Evolutionary conservation across 495 filamentous ascomycete species (phyloP).

Genomic region (Penicillium robsamsonii): DNA sequence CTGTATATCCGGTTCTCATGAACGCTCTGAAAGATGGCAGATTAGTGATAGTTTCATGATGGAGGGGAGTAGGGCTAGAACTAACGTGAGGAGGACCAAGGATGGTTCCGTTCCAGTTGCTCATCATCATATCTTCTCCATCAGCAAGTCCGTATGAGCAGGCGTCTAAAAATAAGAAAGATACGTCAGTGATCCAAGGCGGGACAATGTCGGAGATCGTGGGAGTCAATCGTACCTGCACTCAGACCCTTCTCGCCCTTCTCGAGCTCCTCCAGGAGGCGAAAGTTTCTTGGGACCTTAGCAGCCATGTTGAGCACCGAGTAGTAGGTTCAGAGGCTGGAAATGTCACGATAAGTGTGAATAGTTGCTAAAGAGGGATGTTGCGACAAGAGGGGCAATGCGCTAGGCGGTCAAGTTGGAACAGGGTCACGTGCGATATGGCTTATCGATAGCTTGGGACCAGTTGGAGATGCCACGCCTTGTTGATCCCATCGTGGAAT

Average conservation of each 20-base stretch:
- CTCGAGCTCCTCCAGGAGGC: conserved; percentile 94
- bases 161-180: conserved; percentile 60
- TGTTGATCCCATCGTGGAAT: conserved; percentile 1
- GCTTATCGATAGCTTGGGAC: conserved; percentile 37
- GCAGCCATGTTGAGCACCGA: conserved; percentile 58
- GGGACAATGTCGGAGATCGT: conserved; percentile 5
- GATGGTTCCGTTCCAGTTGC: conserved; percentile 97
- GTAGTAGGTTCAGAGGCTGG: not conserved
- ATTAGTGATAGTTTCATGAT: conserved; percentile 14
- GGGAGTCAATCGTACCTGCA: conserved; percentile 59
- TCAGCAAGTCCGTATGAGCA: conserved; percentile 96
- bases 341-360: conserved; percentile 7
- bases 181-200: conserved; percentile 14
- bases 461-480: conserved; percentile 33
- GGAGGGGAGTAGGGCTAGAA: conserved; percentile 16
- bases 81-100: conserved; percentile 93
- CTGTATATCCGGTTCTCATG: conserved; percentile 99
- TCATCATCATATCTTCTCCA: conserved; percentile 94
- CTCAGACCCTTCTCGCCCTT: conserved; percentile 98
- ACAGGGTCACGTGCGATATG: conserved; percentile 34
- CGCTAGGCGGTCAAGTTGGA: conserved; percentile 11
- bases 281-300: conserved; percentile 92
- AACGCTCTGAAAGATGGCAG: conserved; percentile 61
- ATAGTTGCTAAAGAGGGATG: conserved; percentile 6
- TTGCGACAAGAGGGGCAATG: conserved; percentile 27